Evolutionary conservation across 129 eudicot species (phyloP).

Genomic region (Dittrichia graveolens): DNA sequence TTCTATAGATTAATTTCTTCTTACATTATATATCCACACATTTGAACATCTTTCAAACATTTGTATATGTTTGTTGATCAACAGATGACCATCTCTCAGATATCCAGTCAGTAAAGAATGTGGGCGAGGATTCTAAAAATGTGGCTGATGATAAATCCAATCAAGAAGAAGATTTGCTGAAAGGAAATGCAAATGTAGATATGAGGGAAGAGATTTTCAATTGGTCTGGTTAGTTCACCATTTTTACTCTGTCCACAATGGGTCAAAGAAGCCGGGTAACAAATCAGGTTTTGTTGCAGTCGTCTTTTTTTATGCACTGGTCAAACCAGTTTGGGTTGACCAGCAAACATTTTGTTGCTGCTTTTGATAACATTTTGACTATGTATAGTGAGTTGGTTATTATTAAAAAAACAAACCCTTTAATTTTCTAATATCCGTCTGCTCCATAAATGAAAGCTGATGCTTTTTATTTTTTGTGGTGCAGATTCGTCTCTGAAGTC

Average conservation of each 20-base stretch:
- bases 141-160: constrained; percentile 5
- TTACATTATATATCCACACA: not conserved
- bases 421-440: not conserved
- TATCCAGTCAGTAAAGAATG: constrained; percentile 7
- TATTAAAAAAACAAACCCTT: not conserved
- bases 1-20: not conserved
- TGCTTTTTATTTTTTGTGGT: not conserved
- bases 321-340: not conserved
- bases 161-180: constrained; percentile 11
- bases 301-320: too few relatives aligned
- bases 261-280: too few relatives aligned
- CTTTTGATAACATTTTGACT: too few relatives aligned
- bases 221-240: constrained; percentile 42
- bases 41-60: not conserved
- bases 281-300: too few relatives aligned
- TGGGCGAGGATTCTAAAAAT: constrained; percentile 10
- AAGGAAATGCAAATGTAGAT: not conserved
- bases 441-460: not conserved
- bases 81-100: constrained; percentile 26
- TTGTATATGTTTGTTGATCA: not conserved
- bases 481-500: constrained; percentile 14
- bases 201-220: constrained; percentile 1
- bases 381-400: too few relatives aligned
- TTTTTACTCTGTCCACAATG: not conserved
- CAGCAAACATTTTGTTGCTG: not conserved